These are phyloP conservation scores for Aureobasidium namibiae DNA, from an alignment of 2,329 filamentous ascomycete species.

Conservation along the genomic window DNA sequence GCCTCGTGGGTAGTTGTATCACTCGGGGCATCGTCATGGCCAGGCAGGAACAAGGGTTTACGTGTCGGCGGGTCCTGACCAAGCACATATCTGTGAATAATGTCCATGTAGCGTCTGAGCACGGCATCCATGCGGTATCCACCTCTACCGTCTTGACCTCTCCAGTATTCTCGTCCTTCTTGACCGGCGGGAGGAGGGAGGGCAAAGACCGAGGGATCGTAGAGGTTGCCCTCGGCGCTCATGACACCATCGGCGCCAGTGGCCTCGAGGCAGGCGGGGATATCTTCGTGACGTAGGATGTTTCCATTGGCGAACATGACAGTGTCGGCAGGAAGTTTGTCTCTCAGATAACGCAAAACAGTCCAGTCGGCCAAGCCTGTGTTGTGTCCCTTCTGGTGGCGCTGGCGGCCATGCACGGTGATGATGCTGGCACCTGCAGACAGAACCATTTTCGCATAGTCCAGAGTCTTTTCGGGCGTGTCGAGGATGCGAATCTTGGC, in stretches of 20 bases:
- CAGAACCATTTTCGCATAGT: conserved; percentile 81
- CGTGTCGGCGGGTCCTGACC: conserved; percentile 57
- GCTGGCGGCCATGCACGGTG: conserved; percentile 78
- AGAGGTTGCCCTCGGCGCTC: conserved; percentile 92
- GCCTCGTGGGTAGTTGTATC: conserved; percentile 28
- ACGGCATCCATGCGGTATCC: conserved; percentile 87
- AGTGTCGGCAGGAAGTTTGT: conserved; percentile 74
- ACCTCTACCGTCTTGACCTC: conserved; percentile 65
- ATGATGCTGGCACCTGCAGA: conserved; percentile 85
- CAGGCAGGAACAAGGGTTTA: conserved; percentile 64
- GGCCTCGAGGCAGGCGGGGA: conserved; percentile 66
- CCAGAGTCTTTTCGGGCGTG: conserved; percentile 74
- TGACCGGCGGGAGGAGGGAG: conserved; percentile 53
- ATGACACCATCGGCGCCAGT: conserved; percentile 91
- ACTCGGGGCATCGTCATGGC: conserved; percentile 27
- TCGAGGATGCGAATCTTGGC: conserved; percentile 92
- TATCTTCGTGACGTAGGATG: conserved; percentile 69
- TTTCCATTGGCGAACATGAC: conserved; percentile 98
- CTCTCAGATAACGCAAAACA: conserved; percentile 72
- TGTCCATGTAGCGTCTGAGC: conserved; percentile 80
- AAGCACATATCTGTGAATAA: conserved; percentile 72
- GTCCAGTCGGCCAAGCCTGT: conserved; percentile 90
- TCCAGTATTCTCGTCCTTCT: conserved; percentile 78
- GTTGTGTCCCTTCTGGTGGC: conserved; percentile 93
- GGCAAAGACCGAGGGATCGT: conserved; percentile 82